These are phyloP conservation scores for Tremella mesenterica DNA, from an alignment of 768 basidiomycete species.

Conservation along the genomic window DNA sequence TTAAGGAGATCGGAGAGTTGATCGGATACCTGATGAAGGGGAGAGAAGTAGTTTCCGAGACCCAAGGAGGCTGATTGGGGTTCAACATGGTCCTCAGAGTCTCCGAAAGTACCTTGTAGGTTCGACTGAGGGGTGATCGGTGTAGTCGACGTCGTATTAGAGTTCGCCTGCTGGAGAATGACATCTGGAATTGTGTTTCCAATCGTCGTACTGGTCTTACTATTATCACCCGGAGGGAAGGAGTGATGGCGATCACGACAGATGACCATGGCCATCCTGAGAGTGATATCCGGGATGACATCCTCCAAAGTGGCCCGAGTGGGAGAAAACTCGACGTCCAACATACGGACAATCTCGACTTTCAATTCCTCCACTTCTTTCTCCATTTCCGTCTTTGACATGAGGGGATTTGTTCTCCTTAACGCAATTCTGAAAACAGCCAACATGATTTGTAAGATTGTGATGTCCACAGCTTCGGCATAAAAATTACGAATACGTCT, in stretches of 20 bases:
- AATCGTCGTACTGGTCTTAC: no score
- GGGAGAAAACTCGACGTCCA: neutral
- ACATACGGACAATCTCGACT: neutral
- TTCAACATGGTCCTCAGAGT: neutral
- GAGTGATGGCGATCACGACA: no score
- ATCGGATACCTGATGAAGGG: neutral
- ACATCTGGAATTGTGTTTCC: no score
- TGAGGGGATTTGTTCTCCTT: slow-evolving; percentile 1
- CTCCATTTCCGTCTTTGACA: neutral
- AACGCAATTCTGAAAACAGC: slow-evolving; percentile 67
- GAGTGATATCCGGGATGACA: slow-evolving; percentile 47
- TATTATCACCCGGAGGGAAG: no score
- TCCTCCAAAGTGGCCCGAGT: slow-evolving; percentile 34
- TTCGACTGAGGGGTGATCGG: neutral
- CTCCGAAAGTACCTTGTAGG: neutral
- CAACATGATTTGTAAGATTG: slow-evolving; percentile 68
- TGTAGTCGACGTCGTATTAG: no score
- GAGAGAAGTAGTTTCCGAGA: no score
- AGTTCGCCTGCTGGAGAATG: no score
- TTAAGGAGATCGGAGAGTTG: no score
- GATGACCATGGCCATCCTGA: slow-evolving; percentile 16
- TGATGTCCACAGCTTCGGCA: slow-evolving; percentile 65
- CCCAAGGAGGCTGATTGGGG: neutral
- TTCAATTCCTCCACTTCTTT: neutral
- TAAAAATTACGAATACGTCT: slow-evolving; percentile 23